Conservation (phyloP, 1,284 basidiomycete species). For the Malassezia slooffiae region DNA sequence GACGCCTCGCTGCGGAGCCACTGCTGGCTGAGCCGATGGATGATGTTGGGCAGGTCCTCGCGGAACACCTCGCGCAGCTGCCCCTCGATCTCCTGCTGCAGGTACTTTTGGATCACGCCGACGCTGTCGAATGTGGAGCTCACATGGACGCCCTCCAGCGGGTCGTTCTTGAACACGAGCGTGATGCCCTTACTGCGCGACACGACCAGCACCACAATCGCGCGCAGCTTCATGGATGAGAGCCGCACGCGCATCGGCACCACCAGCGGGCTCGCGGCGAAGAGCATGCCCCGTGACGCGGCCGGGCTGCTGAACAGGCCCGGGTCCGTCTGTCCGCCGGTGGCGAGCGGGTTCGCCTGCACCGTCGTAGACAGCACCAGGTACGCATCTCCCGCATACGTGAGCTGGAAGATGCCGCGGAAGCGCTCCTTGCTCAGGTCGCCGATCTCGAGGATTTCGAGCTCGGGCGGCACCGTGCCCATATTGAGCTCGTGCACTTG, state of each 20-base stretch:
- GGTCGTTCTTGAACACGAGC: conserved; percentile 98
- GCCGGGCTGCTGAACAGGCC: conserved; percentile 30
- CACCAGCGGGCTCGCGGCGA: conserved; percentile 40
- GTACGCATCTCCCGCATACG: conserved; percentile 90
- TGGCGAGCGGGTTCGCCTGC: conserved; percentile 84
- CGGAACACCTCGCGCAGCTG: conserved; percentile 96
- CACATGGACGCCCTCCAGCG: conserved; percentile 92
- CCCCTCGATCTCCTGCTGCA: conserved; percentile 71
- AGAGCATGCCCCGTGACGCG: conserved; percentile 38
- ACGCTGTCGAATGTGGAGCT: conserved; percentile 96
- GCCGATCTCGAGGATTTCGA: conserved; percentile 94
- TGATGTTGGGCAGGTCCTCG: conserved; percentile 91
- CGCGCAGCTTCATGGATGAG: conserved; percentile 80
- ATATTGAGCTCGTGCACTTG: conserved; percentile 95
- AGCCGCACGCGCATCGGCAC: conserved; percentile 98
- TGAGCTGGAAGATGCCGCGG: conserved; percentile 88
- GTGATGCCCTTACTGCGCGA: conserved; percentile 93
- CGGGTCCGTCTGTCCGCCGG: conserved; percentile 21
- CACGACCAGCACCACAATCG: conserved; percentile 93
- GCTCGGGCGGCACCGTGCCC: conserved; percentile 95
- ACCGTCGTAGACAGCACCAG: conserved; percentile 92
- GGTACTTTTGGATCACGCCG: conserved; percentile 72
- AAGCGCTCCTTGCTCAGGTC: conserved; percentile 93
- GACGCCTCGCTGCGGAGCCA: conserved; percentile 56
- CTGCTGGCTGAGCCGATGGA: conserved; percentile 84